Conservation (phyloP, 2,329 filamentous ascomycete species). For the Dactylellina parvicollis region DNA sequence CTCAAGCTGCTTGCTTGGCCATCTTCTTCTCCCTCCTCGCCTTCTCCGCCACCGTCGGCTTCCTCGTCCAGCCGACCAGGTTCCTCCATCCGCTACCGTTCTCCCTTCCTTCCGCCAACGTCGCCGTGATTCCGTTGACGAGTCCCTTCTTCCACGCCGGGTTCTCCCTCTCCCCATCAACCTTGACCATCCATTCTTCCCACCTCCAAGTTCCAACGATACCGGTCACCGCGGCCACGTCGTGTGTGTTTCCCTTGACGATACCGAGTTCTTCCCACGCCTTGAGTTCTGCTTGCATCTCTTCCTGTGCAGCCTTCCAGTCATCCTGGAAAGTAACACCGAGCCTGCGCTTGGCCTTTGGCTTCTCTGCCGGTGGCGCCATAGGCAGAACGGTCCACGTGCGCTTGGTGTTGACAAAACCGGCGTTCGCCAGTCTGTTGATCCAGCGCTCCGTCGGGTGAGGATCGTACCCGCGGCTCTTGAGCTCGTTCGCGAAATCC, state of each 20-base stretch:
- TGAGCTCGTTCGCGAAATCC: conserved; percentile 90
- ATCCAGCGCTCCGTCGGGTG: conserved; percentile 83
- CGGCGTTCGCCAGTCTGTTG: conserved; percentile 74
- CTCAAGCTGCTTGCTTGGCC: conserved; percentile 22
- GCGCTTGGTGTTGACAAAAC: conserved; percentile 82
- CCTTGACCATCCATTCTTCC: conserved; percentile 93
- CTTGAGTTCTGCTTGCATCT: conserved; percentile 59
- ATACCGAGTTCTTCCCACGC: conserved; percentile 61
- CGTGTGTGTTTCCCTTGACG: conserved; percentile 74
- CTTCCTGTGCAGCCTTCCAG: conserved; percentile 69
- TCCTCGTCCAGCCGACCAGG: conserved; percentile 72
- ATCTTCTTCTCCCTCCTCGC: conserved; percentile 35
- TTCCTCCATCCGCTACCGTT: conserved; percentile 71
- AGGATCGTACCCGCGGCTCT: conserved; percentile 89
- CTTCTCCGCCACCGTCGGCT: conserved; percentile 63
- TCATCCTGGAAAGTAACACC: conserved; percentile 63
- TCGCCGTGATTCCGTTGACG: conserved; percentile 69
- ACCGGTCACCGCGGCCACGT: conserved; percentile 79
- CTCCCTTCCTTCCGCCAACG: conserved; percentile 72
- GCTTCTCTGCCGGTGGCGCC: conserved; percentile 67
- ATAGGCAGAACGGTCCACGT: conserved; percentile 91
- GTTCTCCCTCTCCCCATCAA: conserved; percentile 59
- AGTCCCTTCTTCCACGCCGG: conserved; percentile 60
- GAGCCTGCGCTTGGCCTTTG: conserved; percentile 62
- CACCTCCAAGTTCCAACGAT: conserved; percentile 88